A percentile compares a stretch with the other conserved stretches of the same genome.
Evolutionary conservation across 768 basidiomycete species (phyloP).

Genomic region (Sporobolomyces roseus): DNA sequence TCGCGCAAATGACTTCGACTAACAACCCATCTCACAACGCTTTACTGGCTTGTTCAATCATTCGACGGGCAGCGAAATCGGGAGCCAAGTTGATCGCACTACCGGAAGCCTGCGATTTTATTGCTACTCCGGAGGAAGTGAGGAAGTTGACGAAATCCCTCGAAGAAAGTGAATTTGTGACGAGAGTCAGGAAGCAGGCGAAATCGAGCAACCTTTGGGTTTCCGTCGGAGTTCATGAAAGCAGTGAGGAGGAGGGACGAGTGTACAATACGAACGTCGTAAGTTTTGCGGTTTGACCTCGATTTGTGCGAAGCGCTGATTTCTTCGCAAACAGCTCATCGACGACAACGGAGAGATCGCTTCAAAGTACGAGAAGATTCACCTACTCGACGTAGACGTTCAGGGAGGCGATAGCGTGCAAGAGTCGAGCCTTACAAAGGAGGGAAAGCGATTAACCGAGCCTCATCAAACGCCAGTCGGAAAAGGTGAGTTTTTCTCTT

Average conservation of each 20-base stretch:
- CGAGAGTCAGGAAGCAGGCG: constrained; percentile 22
- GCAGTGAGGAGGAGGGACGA: constrained; percentile 17
- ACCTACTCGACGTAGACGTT: constrained; percentile 44
- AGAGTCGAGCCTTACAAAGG: constrained; percentile 31
- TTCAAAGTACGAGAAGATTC: constrained; percentile 36
- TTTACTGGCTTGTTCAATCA: constrained; percentile 20
- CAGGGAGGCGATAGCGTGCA: constrained; percentile 19
- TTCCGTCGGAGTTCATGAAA: constrained; percentile 43
- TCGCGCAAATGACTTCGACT: constrained; percentile 41
- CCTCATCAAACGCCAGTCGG: constrained; percentile 37
- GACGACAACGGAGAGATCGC: constrained; percentile 31
- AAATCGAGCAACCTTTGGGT: constrained; percentile 33
- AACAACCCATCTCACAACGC: constrained; percentile 33
- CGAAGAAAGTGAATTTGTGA: constrained; percentile 30
- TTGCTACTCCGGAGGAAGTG: constrained; percentile 29
- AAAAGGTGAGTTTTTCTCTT: constrained; percentile 5
- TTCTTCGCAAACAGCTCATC: constrained; percentile 32
- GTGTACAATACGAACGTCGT: constrained; percentile 43
- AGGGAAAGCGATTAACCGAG: constrained; percentile 16
- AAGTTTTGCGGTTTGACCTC: background rate
- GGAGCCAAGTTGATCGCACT: constrained; percentile 30
- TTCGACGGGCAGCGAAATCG: constrained; percentile 33
- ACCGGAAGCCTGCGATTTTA: constrained; percentile 45
- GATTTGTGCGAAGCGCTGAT: too few species aligned
- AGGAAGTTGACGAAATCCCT: constrained; percentile 19